Evolutionary conservation across 1,139 yeast genomes (phyloP), one percentile per base, ranked within the genome.

Genomic region (Pichia sp.): DNA sequence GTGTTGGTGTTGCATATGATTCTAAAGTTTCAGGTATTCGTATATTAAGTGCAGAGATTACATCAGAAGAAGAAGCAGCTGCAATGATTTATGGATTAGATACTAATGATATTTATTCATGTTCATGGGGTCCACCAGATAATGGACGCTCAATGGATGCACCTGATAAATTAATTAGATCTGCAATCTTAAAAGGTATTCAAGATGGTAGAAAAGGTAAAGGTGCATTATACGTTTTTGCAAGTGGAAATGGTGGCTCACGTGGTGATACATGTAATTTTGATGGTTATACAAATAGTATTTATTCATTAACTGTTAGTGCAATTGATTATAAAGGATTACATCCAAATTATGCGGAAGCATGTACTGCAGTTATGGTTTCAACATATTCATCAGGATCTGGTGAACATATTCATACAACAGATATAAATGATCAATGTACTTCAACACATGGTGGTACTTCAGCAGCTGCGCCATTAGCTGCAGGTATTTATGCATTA

Each of bases 81-180:
- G 85, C 97, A 1, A 66, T 93, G 69, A 71, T 84, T 33, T 84
- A 82, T 62, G 93, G 80, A 0, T 68, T 83, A 54, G 89, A 86
- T 47, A 70, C 73, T 10, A 91, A 91, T 59, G 95, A 89, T 61
- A 91, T 93, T 30, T 93, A 87, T 61, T 86, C 96, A 4, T 93
- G 99, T 62, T 87, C 96, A 5, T 93, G 99, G 99, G 99, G 99
- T 2, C 99, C 99, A 1, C 76, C 89, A 1, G 99, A 93, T 61
- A 85, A 89, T 60, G 99, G 98, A 0, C 70, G 62, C 47, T 77
- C 95, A 0, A 76, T 91, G 70, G 87, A 86, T 36, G 94, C 77
- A 6, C 98, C 98, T 0, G 86, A 87, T 21, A 59, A 66, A 28
- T 56, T 89, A 27, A 96, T 91, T 10, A 75, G 77, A 53, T 78